Percentiles rank a stretch among this genome's conserved stretches.
Conservation (phyloP, 768 basidiomycete genomes). For the Rhizopogon vesiculosus region DNA sequence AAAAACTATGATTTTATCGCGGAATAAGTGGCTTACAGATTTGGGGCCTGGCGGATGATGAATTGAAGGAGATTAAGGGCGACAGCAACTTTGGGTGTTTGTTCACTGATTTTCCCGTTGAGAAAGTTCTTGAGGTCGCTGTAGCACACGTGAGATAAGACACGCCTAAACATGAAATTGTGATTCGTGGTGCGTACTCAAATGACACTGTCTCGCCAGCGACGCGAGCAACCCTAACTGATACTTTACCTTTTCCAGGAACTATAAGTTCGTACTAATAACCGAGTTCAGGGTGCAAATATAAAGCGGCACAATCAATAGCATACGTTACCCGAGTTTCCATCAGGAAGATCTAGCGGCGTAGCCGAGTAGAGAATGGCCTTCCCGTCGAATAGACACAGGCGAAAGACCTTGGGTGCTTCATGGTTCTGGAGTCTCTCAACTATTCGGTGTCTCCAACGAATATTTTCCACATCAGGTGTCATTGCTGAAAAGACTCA, state of each 20-base stretch:
- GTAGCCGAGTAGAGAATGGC: conserved; percentile 33
- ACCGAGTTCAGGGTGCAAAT: background rate
- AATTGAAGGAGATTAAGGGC: conserved; percentile 47
- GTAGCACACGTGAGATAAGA: background rate
- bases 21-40: conserved; percentile 30
- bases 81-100: conserved; percentile 25
- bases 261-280: conserved; percentile 20
- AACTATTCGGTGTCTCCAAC: conserved; percentile 26
- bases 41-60: conserved; percentile 42
- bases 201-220: conserved; percentile 32
- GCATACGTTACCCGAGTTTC: conserved; percentile 27
- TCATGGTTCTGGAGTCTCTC: conserved; percentile 35
- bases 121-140: conserved; percentile 25
- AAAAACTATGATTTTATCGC: background rate
- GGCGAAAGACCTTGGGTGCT: conserved; percentile 35
- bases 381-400: conserved; percentile 43
- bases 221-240: conserved; percentile 33
- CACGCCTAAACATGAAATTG: background rate
- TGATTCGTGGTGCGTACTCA: background rate
- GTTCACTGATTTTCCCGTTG: conserved; percentile 17
- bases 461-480: conserved; percentile 5
- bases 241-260: conserved; percentile 29
- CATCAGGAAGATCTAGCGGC: conserved; percentile 26
- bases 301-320: background rate
- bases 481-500: conserved; percentile 13